Evolutionary conservation across 169 alveolate species (phyloP), one percentile per base, ranked within the genome.

Genomic region (Plasmodium gaboni): DNA sequence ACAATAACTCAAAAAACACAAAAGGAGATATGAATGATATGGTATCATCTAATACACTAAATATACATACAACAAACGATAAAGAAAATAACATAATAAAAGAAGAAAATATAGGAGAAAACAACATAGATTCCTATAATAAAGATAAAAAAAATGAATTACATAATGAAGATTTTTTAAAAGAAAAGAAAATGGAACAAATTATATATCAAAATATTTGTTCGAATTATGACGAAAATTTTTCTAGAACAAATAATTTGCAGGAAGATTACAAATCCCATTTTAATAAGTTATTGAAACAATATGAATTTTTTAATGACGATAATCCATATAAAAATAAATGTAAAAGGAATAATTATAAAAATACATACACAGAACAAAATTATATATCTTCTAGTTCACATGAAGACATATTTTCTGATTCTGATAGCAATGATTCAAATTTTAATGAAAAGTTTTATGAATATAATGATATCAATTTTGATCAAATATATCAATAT

Each of bases 391-490:
- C n/a, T 83, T 19, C 65, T 4, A 67, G 72, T 46, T 83, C 91
- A 68, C 42, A 46, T 42, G 83, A 55, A 19, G 73, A 48, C 24
- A 67, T n/a, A 42, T 55, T 44, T 48, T 68, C 91, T 5, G 91
- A 83, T 63, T 69, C 28, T 68, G 76, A 83, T 71, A 83, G 91
- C 67, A 67, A 83, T 32, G 83, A 83, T 71, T 83, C 91, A 2
- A 83, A 83, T 42, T 68, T 83, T 83, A 68, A 83, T n/a, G 73
- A 55, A 83, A 83, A 83, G 28, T 28, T 53, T 68, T 83, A 83
- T 68, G 63, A 83, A 83, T 83, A 63, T 68, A 83, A 83, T 83
- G 91, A 83, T 24, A 83, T 83, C 38, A 50, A 83, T 83, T 83
- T 83, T 48, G 91, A 83, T 22, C 64, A 83, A 72, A 67, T 83